Percentiles rank a stretch among this genome's conserved stretches.
phyloP scores from a whole-genome alignment of 495 filamentous ascomycete genomes.

The Pyronema domesticum region DNA sequence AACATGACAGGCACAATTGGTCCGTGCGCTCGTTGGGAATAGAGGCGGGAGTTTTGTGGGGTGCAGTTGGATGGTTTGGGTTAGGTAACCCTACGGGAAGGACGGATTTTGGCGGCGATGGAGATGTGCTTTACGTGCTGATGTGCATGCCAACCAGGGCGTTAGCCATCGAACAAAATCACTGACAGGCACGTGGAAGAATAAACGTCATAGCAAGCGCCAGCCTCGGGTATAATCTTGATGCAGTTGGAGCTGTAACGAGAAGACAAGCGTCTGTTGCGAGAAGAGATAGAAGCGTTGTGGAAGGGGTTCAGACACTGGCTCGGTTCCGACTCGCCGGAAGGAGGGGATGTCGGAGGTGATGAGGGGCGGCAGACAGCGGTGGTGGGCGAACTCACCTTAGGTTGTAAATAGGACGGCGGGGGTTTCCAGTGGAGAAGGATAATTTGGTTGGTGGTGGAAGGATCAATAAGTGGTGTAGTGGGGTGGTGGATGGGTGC shows the following conservation, averaged over 20 bases:
- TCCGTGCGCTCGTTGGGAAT: neutral
- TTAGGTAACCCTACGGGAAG: constrained; percentile 3
- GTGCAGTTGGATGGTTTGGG: constrained; percentile 6
- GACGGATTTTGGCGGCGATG: neutral
- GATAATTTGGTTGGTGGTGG: neutral
- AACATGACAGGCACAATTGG: constrained; percentile 49
- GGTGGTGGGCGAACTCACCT: neutral
- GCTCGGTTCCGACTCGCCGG: neutral
- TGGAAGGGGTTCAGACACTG: neutral
- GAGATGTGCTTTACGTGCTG: neutral
- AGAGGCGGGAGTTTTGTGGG: neutral
- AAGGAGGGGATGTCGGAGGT: neutral
- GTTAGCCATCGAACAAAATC: constrained; percentile 2
- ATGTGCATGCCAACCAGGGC: neutral
- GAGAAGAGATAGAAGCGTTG: neutral
- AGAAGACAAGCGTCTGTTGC: neutral
- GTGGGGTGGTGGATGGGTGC: neutral
- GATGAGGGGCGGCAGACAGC: neutral
- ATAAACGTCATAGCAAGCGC: neutral
- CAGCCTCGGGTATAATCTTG: neutral
- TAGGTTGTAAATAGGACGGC: neutral
- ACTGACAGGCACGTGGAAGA: neutral
- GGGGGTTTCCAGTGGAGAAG: too few species aligned
- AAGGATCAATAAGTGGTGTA: neutral
- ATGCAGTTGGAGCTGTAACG: neutral